A percentile compares a stretch with the other conserved stretches of the same genome.
These are phyloP conservation scores for Cyclocybe aegerita DNA, from an alignment of 768 basidiomycete species.

Conservation along the genomic window DNA sequence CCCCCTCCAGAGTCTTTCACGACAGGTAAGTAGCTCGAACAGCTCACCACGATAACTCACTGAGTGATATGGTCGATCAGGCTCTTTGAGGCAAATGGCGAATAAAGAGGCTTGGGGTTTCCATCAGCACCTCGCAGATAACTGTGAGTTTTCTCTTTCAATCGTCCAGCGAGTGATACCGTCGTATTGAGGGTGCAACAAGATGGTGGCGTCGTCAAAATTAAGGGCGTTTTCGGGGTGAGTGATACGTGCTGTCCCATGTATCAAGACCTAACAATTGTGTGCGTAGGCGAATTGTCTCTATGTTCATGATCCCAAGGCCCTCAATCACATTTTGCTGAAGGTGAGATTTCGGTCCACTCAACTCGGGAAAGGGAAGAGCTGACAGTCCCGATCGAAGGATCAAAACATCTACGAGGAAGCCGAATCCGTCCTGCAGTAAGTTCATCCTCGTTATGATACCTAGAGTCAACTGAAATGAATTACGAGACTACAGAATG, in stretches of 20 bases:
- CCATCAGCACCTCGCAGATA: too few relatives aligned
- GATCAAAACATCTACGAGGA: constrained; percentile 32
- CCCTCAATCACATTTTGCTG: constrained; percentile 43
- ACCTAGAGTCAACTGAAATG: neutral
- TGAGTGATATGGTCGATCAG: too few relatives aligned
- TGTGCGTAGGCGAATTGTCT: constrained; percentile 27
- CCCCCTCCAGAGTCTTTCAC: too few relatives aligned
- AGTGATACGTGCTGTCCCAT: neutral
- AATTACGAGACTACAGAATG: constrained; percentile 4
- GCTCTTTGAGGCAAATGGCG: too few relatives aligned
- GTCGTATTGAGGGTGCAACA: neutral
- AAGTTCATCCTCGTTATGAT: neutral
- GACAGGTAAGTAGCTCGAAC: too few relatives aligned
- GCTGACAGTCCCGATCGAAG: constrained; percentile 10
- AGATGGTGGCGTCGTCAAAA: constrained; percentile 30
- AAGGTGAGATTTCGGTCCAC: constrained; percentile 21
- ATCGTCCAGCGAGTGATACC: neutral
- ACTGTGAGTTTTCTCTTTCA: too few relatives aligned
- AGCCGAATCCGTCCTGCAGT: constrained; percentile 24
- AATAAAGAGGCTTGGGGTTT: too few relatives aligned
- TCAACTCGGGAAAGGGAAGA: neutral
- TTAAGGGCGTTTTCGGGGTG: constrained; percentile 34
- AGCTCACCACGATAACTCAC: too few relatives aligned
- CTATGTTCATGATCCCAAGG: constrained; percentile 44
- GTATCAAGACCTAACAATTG: neutral